A percentile compares a stretch with the other conserved stretches of the same genome.
These are phyloP conservation scores for Annulohypoxylon truncatum DNA, from an alignment of 2,329 filamentous ascomycete species.

Conservation along the genomic window DNA sequence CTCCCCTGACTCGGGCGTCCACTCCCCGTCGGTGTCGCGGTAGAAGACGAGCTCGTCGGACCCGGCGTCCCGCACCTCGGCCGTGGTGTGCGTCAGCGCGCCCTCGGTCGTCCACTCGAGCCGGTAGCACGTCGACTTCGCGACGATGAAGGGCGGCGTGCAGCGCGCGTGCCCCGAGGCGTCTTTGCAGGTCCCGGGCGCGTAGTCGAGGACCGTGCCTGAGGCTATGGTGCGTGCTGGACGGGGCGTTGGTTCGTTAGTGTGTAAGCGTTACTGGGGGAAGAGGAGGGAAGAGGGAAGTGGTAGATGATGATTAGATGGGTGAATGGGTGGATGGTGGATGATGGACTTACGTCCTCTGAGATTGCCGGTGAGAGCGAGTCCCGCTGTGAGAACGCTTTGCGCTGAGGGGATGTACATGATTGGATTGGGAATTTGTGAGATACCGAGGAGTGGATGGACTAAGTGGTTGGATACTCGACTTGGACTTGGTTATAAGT, in stretches of 20 bases:
- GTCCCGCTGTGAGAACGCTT: slow-evolving; percentile 46
- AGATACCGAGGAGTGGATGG: background rate
- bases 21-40: slow-evolving; percentile 59
- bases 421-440: background rate
- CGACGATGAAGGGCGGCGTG: slow-evolving; percentile 55
- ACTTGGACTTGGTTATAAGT: too few species aligned
- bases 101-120: slow-evolving; percentile 57
- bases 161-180: slow-evolving; percentile 54
- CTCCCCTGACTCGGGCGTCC: slow-evolving; percentile 58
- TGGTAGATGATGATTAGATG: background rate
- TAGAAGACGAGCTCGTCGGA: slow-evolving; percentile 58
- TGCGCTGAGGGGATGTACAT: slow-evolving; percentile 49
- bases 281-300: too few species aligned
- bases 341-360: slow-evolving; percentile 41
- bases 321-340: background rate
- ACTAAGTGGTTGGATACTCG: background rate
- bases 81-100: slow-evolving; percentile 52
- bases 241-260: background rate
- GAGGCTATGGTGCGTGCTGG: slow-evolving; percentile 46
- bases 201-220: slow-evolving; percentile 57
- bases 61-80: slow-evolving; percentile 47
- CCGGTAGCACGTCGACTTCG: slow-evolving; percentile 55
- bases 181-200: slow-evolving; percentile 56
- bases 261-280: too few species aligned
- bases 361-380: slow-evolving; percentile 43